Evolutionary conservation across 2,329 filamentous ascomycete genomes (phyloP), one percentile per base, ranked within the genome.

Genomic region (Xylariaceae sp.): DNA sequence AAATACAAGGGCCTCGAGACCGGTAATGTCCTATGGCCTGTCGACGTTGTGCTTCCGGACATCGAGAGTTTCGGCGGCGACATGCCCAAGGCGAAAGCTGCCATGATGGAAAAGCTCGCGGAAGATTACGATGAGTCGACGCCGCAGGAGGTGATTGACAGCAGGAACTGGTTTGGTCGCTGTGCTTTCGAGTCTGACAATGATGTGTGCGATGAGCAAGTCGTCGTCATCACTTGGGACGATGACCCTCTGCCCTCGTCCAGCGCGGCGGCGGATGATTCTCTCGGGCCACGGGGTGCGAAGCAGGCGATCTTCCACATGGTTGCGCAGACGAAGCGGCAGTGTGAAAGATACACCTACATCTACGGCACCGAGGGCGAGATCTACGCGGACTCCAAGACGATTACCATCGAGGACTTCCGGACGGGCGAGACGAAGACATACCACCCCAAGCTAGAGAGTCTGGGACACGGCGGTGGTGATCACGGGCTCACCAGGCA

Each of bases 181-280:
- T 99, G 94, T 67, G 94, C 97, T 1, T 97, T 86, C 73, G 94
- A 96, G 68, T 78, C 86, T 3, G 91, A 95, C 72, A 99, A 97
- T 72, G 85, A 95, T 65, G 94, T 97, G 42, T 89, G 86, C 65
- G 94, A 99, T 69, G 90, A 97, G 65, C 92, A 97, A 70, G 80
- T 87, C 30, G 94, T 97, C 26, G 92, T 88, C 0, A 83, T 97
- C 50, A 84, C 81, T 3, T 97, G 92, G 91, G 87, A 91, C 9
- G 89, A 95, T 44, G 85, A 88, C 56, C 73, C 74, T 0, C 60
- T 76, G 2, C 65, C 70, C 5, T 34, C 50, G 11, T 47, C 41
- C 19, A 42, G 11, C 29, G 45, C 11, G 12, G 31, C 46, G 0
- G 50, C 56, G 8, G 44, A 52, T 4, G 54, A 71, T 64, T 45